These are phyloP conservation scores for Omphalotus guepiniiformis DNA, from an alignment of 768 basidiomycete genomes.

Conservation along the genomic window DNA sequence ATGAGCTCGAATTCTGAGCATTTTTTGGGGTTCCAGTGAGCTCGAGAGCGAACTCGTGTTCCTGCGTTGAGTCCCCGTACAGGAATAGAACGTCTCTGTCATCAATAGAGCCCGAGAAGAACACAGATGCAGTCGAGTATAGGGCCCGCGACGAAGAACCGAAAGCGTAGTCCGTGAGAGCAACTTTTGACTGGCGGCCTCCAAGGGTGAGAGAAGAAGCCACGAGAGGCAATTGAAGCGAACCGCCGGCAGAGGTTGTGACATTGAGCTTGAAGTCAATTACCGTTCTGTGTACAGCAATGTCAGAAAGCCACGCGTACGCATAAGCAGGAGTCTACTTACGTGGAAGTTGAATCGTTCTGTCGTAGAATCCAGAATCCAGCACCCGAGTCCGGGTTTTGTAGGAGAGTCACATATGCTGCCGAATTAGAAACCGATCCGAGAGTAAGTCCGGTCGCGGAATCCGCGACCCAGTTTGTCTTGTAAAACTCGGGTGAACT, in stretches of 20 bases:
- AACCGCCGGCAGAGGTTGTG: constrained; percentile 42
- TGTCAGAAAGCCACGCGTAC: neutral
- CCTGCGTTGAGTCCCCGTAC: constrained; percentile 50
- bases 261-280: constrained; percentile 59
- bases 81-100: constrained; percentile 61
- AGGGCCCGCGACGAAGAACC: constrained; percentile 51
- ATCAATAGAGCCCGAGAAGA: constrained; percentile 62
- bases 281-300: constrained; percentile 29
- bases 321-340: constrained; percentile 18
- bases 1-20: constrained; percentile 25
- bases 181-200: constrained; percentile 71
- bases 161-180: constrained; percentile 70
- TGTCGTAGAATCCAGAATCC: constrained; percentile 74
- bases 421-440: constrained; percentile 29
- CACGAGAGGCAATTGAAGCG: constrained; percentile 54
- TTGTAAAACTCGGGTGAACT: constrained; percentile 77
- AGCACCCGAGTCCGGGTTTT: constrained; percentile 62
- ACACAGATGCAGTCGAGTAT: constrained; percentile 72
- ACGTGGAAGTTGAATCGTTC: constrained; percentile 63
- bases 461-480: constrained; percentile 69
- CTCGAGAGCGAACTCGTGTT: constrained; percentile 48
- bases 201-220: constrained; percentile 50
- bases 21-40: constrained; percentile 38
- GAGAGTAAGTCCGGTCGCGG: constrained; percentile 38
- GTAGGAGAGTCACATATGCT: constrained; percentile 57